Evolutionary conservation across 495 filamentous ascomycete genomes (phyloP).

Genomic region (Aspergillus cavernicola): DNA sequence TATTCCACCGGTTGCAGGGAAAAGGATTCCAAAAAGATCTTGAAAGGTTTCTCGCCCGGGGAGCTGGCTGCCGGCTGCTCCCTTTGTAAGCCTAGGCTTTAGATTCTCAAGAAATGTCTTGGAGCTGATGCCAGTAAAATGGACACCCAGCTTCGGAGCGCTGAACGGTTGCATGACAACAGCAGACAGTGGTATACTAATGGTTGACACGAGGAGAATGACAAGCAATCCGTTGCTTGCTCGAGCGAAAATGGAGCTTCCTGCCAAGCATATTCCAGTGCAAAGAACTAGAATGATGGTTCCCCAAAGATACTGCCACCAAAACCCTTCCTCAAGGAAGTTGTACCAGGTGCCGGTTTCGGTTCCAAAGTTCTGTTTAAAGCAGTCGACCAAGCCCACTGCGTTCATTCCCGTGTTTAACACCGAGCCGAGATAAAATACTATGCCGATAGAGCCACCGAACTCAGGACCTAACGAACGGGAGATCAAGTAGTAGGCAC

Average conservation of each 20-base stretch:
- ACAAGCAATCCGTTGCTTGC: constrained; percentile 76
- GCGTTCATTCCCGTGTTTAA: constrained; percentile 89
- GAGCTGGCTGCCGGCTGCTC: constrained; percentile 63
- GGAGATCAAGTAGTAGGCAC: constrained; percentile 87
- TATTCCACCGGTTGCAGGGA: constrained; percentile 77
- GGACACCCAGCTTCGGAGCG: constrained; percentile 55
- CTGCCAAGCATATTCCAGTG: constrained; percentile 73
- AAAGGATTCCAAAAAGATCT: constrained; percentile 81
- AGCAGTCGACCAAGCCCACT: constrained; percentile 79
- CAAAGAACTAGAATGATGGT: constrained; percentile 70
- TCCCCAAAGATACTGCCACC: constrained; percentile 77
- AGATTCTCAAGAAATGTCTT: constrained; percentile 70
- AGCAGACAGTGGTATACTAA: constrained; percentile 78
- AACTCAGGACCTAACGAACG: constrained; percentile 85
- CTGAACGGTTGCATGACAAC: constrained; percentile 64
- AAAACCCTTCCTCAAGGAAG: constrained; percentile 66
- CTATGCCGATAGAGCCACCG: constrained; percentile 85
- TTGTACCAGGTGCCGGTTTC: constrained; percentile 54
- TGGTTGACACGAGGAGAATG: constrained; percentile 68
- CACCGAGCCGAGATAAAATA: constrained; percentile 81
- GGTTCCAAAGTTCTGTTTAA: constrained; percentile 71
- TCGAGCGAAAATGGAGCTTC: constrained; percentile 74
- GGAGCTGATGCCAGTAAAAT: constrained; percentile 72
- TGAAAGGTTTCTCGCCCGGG: constrained; percentile 70
- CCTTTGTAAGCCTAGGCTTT: constrained; percentile 61